Percentiles rank a stretch among this genome's conserved stretches.
Conservation (phyloP, 1,284 basidiomycete genomes). For the Porphyrellus sp. region DNA sequence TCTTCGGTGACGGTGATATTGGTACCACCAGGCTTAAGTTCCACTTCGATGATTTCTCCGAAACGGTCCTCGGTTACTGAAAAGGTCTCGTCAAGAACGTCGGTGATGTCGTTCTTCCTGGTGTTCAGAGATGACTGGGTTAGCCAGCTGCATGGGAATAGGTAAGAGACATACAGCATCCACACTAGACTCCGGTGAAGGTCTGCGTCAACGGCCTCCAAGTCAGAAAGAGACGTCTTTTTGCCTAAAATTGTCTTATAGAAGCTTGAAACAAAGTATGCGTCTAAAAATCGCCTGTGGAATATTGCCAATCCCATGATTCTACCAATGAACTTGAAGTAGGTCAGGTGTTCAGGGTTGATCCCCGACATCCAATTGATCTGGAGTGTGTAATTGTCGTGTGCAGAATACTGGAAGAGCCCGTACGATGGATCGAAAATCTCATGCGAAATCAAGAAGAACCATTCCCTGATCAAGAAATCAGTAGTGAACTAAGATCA, state of each 20-base stretch:
- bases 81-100: constrained; percentile 94
- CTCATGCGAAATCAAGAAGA: constrained; percentile 99
- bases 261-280: constrained; percentile 98
- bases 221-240: constrained; percentile 79
- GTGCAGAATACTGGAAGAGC: constrained; percentile 97
- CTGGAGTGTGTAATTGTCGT: constrained; percentile 99
- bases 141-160: constrained; percentile 4
- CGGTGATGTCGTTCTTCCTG: constrained; percentile 93
- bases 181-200: constrained; percentile 90
- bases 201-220: constrained; percentile 89
- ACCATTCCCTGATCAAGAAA: constrained; percentile 79
- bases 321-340: constrained; percentile 99
- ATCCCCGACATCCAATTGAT: constrained; percentile 97
- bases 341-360: constrained; percentile 98
- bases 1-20: constrained; percentile 89
- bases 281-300: constrained; percentile 97
- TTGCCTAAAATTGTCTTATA: constrained; percentile 98
- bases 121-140: constrained; percentile 1
- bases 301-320: constrained; percentile 95
- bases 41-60: constrained; percentile 92
- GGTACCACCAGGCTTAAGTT: constrained; percentile 85
- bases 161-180: constrained; percentile 78
- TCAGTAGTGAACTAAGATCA: constrained; percentile 1
- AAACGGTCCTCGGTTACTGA: constrained; percentile 95
- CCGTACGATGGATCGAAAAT: constrained; percentile 99